Conservation (phyloP, 176 grass and related monocot genomes). For the Cocos nucifera region DNA sequence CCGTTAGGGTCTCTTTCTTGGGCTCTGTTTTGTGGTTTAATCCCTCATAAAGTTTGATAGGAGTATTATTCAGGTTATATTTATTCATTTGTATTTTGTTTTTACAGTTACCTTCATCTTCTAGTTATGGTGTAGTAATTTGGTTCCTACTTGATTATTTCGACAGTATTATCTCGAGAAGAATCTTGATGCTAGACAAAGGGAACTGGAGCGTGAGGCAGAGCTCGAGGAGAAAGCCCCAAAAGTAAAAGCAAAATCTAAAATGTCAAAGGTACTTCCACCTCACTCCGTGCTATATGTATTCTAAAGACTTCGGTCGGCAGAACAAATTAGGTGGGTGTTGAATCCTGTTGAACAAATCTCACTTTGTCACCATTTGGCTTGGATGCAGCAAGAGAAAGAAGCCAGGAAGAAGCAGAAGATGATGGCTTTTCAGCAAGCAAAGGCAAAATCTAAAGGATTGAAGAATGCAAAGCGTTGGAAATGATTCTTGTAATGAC, state of each 20-base stretch:
- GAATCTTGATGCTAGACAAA: slow-evolving; percentile 89
- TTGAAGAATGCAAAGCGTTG: slow-evolving; percentile 80
- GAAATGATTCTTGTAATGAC: slow-evolving; percentile 25
- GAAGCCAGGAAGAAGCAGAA: slow-evolving; percentile 85
- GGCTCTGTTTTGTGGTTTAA: no score
- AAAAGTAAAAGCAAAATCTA: slow-evolving; percentile 92
- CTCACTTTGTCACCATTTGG: neutral
- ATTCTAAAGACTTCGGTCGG: no score
- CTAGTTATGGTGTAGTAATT: no score
- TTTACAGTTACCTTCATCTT: no score
- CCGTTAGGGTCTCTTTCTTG: no score
- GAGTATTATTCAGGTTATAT: no score
- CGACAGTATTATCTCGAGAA: slow-evolving; percentile 97
- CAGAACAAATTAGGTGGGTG: no score
- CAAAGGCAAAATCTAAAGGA: slow-evolving; percentile 68
- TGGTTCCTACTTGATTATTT: slow-evolving; percentile 13
- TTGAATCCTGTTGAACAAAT: no score
- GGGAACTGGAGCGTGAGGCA: slow-evolving; percentile 67
- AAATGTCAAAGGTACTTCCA: slow-evolving; percentile 77
- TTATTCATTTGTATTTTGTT: no score
- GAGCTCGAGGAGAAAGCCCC: slow-evolving; percentile 83
- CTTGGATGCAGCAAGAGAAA: slow-evolving; percentile 66
- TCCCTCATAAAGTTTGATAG: no score
- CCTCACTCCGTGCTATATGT: no score
- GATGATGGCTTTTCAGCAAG: slow-evolving; percentile 78